phyloP scores from a whole-genome alignment of 257 asterid species.

The Leonotis leonurus region DNA sequence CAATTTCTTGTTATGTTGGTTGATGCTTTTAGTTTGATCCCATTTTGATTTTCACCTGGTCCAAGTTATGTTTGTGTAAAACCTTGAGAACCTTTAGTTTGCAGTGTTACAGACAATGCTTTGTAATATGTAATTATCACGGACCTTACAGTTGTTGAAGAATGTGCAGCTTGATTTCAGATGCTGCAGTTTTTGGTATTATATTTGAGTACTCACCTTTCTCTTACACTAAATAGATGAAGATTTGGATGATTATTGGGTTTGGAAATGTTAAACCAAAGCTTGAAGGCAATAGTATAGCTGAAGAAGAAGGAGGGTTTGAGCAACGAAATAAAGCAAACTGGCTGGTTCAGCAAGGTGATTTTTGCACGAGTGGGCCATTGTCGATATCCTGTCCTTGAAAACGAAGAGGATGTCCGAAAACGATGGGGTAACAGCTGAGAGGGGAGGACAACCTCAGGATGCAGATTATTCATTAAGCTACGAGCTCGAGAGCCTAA shows the following conservation, averaged over 20 bases:
- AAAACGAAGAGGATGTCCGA: constrained; percentile 27
- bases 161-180: too few species aligned
- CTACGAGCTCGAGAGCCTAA: constrained; percentile 49
- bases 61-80: too few species aligned
- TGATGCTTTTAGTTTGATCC: too few species aligned
- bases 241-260: constrained; percentile 9
- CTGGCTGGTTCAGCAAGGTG: constrained; percentile 1
- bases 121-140: too few species aligned
- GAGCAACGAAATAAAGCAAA: too few species aligned
- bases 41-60: too few species aligned
- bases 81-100: too few species aligned
- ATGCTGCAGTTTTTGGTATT: too few species aligned
- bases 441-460: constrained; percentile 57
- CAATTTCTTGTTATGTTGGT: too few species aligned
- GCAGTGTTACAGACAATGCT: too few species aligned
- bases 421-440: constrained; percentile 6
- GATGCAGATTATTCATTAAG: constrained; percentile 87
- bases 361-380: constrained; percentile 12
- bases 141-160: too few species aligned
- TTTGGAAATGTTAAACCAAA: constrained; percentile 17
- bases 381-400: constrained; percentile 9
- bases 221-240: neutral
- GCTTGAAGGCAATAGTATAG: constrained; percentile 23
- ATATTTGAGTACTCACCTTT: too few species aligned
- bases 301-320: neutral